Evolutionary conservation across 768 basidiomycete species (phyloP).

Genomic region (Tulasnella sp.): DNA sequence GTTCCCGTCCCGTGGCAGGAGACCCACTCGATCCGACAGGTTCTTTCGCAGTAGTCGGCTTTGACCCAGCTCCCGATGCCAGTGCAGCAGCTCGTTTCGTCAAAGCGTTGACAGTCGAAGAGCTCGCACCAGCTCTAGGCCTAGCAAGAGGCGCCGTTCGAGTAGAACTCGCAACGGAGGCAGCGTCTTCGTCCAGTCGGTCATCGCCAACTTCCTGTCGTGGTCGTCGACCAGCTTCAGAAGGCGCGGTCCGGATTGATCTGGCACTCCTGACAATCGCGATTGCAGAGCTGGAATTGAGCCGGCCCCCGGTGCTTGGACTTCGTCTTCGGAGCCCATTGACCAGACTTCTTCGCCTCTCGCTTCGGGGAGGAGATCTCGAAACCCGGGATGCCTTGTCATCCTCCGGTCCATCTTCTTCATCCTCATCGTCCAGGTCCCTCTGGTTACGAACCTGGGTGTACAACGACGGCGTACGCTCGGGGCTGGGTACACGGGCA

Average conservation of each 20-base stretch:
- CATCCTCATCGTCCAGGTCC: not conserved
- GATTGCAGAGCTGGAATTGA: not conserved
- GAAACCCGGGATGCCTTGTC: not conserved
- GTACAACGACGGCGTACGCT: not conserved
- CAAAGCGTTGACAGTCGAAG: not conserved
- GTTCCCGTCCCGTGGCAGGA: not conserved
- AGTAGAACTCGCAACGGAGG: not conserved
- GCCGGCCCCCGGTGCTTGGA: not conserved
- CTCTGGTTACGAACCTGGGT: not conserved
- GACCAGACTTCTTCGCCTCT: not conserved
- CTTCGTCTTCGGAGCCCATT: not conserved
- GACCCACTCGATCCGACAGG: not conserved
- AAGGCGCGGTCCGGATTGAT: not conserved
- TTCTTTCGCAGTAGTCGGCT: not conserved
- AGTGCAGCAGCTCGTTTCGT: not conserved
- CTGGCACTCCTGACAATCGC: not conserved
- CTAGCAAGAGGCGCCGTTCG: not conserved
- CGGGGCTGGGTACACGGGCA: not conserved
- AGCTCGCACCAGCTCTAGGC: not conserved
- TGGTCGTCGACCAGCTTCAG: not conserved
- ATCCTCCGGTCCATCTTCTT: not conserved
- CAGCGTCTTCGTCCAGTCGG: not conserved
- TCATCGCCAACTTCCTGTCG: not conserved
- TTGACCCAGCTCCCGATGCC: not conserved
- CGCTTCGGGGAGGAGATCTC: not conserved